Evolutionary conservation across 805 yeast genomes (phyloP).

Genomic region (Schizosaccharomyces osmophilus): DNA sequence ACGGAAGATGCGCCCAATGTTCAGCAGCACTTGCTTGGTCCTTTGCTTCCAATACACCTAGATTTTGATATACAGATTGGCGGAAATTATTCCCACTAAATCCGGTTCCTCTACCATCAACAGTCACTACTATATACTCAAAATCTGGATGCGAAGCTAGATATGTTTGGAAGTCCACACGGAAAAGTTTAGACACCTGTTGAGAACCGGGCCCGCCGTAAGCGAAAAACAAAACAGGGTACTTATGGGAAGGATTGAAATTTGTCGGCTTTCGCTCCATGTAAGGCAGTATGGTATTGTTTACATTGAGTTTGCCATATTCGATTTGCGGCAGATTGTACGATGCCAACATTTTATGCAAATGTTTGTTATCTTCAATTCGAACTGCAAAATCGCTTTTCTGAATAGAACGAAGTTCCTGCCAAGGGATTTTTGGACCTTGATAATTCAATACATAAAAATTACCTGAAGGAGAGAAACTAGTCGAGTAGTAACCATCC

Average conservation of each 20-base stretch:
- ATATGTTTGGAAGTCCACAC: conserved; percentile 44
- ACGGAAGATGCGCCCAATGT: conserved; percentile 33
- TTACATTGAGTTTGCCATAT: conserved; percentile 20
- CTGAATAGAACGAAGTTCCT: conserved; percentile 37
- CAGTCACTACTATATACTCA: conserved; percentile 49
- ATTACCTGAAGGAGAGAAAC: conserved; percentile 60
- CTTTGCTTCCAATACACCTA: conserved; percentile 59
- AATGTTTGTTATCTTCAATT: neutral
- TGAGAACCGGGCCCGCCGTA: conserved; percentile 96
- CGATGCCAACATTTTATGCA: neutral
- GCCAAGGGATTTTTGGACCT: conserved; percentile 67
- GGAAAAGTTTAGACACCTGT: conserved; percentile 37
- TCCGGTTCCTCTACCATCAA: conserved; percentile 95
- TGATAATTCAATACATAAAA: conserved; percentile 40
- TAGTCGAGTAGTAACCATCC: conserved; percentile 40
- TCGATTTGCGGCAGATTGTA: conserved; percentile 3
- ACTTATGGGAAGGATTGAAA: conserved; percentile 36
- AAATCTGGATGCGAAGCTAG: conserved; percentile 27
- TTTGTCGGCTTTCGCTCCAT: conserved; percentile 55
- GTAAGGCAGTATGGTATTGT: conserved; percentile 32
- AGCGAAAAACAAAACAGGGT: conserved; percentile 71
- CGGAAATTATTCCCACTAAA: conserved; percentile 60
- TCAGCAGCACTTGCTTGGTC: conserved; percentile 79
- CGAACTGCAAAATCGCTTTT: neutral
- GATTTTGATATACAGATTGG: conserved; percentile 50